phyloP scores from a whole-genome alignment of 331 rosid genomes.

The Malus hybrid region DNA sequence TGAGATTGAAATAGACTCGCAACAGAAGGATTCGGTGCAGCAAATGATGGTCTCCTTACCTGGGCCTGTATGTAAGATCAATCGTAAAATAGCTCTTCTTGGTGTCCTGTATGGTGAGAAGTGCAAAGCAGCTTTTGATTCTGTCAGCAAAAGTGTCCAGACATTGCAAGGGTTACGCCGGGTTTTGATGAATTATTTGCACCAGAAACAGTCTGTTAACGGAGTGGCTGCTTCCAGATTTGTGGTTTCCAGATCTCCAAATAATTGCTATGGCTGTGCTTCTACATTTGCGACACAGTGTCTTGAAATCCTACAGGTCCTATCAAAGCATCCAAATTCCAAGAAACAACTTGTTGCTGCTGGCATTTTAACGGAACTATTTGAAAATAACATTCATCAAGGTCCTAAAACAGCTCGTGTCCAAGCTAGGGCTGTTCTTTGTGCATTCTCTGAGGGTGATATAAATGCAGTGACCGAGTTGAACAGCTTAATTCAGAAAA shows the following conservation, averaged over 20 bases:
- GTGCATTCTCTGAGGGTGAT: constrained; percentile 94
- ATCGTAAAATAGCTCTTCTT: constrained; percentile 96
- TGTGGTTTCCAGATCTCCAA: constrained; percentile 94
- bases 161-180: constrained; percentile 96
- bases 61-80: constrained; percentile 91
- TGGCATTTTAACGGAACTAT: constrained; percentile 84
- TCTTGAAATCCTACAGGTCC: constrained; percentile 79
- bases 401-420: constrained; percentile 96
- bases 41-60: constrained; percentile 98
- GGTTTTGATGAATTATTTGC: constrained; percentile 91
- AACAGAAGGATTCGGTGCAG: constrained; percentile 94
- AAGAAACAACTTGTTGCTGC: constrained; percentile 87
- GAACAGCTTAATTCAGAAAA: constrained; percentile 84
- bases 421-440: constrained; percentile 91
- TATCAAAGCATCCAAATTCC: constrained; percentile 75
- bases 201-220: constrained; percentile 77
- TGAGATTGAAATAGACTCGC: constrained; percentile 93
- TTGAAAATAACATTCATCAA: constrained; percentile 97
- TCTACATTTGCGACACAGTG: constrained; percentile 88
- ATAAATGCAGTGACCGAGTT: constrained; percentile 75
- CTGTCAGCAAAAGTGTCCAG: constrained; percentile 99
- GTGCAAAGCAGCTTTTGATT: constrained; percentile 99
- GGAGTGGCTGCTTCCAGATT: constrained; percentile 79
- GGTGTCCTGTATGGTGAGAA: constrained; percentile 97
- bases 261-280: constrained; percentile 97